Conservation (phyloP, 352 stramenopile genomes). For the Pythium chondricola region DNA sequence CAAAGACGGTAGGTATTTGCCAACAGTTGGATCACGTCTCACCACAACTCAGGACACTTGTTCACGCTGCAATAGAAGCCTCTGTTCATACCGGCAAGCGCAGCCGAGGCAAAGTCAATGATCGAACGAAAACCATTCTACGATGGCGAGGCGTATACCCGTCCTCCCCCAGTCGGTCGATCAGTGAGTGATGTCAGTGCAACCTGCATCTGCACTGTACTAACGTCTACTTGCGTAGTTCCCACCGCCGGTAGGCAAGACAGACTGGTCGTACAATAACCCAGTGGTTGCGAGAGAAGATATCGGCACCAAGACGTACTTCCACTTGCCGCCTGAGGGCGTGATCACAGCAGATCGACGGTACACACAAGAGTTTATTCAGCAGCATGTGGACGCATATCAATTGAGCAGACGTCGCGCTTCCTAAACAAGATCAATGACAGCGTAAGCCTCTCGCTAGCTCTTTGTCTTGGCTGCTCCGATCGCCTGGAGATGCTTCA, state of each 20-base stretch:
- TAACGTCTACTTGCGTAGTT: slow-evolving; percentile 1
- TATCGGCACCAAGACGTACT: slow-evolving; percentile 35
- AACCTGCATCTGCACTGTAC: slow-evolving; percentile 14
- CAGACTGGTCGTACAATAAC: slow-evolving; percentile 49
- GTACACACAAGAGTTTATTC: slow-evolving; percentile 68
- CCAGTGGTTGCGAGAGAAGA: slow-evolving; percentile 29
- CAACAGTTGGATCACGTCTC: too few relatives aligned
- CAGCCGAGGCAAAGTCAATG: slow-evolving; percentile 40
- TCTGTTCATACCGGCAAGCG: slow-evolving; percentile 42
- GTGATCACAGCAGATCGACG: slow-evolving; percentile 43
- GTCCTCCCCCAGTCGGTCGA: slow-evolving; percentile 27
- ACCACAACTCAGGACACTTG: neutral
- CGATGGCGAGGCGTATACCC: slow-evolving; percentile 40
- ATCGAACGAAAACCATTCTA: slow-evolving; percentile 55
- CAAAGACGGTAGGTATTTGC: neutral
- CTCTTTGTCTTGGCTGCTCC: too few relatives aligned
- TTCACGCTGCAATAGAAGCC: neutral
- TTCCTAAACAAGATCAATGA: too few relatives aligned
- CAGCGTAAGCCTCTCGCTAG: too few relatives aligned
- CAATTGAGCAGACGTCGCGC: slow-evolving; percentile 27
- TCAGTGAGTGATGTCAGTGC: slow-evolving; percentile 27
- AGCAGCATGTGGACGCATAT: slow-evolving; percentile 39
- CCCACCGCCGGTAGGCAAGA: slow-evolving; percentile 16
- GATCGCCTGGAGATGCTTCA: too few relatives aligned
- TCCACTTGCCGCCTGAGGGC: slow-evolving; percentile 44